Evolutionary conservation across 306 rosid genomes (phyloP).

Genomic region (Quercus glauca): DNA sequence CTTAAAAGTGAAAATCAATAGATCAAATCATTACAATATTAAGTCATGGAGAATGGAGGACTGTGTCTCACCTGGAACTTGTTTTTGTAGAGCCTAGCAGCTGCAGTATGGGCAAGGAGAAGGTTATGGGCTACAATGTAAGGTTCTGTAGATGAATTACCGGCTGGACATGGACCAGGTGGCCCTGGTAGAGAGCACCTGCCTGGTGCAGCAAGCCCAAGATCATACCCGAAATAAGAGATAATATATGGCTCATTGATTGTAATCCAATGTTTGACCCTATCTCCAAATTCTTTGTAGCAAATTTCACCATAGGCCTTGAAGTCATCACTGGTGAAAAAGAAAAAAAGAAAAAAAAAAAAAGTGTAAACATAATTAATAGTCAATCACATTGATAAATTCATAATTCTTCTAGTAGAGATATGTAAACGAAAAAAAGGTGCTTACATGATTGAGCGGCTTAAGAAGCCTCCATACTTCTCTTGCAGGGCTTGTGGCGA

Average conservation of each 20-base stretch:
- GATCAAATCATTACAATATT: not conserved
- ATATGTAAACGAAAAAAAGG: not conserved
- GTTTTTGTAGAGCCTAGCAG: slow-evolving; percentile 22
- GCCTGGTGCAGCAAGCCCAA: slow-evolving; percentile 23
- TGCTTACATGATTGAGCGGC: slow-evolving; percentile 31
- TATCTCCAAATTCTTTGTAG: slow-evolving; percentile 38
- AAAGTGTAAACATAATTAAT: not conserved
- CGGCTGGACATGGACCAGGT: slow-evolving; percentile 8
- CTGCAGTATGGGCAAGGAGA: slow-evolving; percentile 38
- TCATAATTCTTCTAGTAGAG: too few species aligned
- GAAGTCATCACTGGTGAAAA: slow-evolving; percentile 26
- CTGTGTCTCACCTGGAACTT: slow-evolving; percentile 25
- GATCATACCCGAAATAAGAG: slow-evolving; percentile 22
- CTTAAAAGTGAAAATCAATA: not conserved
- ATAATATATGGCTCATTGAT: slow-evolving; percentile 31
- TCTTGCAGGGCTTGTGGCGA: slow-evolving; percentile 4
- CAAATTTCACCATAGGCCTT: slow-evolving; percentile 34
- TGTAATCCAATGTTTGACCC: slow-evolving; percentile 46
- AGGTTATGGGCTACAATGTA: slow-evolving; percentile 33
- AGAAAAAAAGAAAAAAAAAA: not conserved
- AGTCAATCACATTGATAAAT: too few species aligned
- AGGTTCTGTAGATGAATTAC: slow-evolving; percentile 30
- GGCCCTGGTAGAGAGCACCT: slow-evolving; percentile 15
- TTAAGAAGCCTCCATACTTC: slow-evolving; percentile 21
- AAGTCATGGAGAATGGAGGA: not conserved